Conservation (phyloP, 305 asterid species). For the Fraxinus ornus region DNA sequence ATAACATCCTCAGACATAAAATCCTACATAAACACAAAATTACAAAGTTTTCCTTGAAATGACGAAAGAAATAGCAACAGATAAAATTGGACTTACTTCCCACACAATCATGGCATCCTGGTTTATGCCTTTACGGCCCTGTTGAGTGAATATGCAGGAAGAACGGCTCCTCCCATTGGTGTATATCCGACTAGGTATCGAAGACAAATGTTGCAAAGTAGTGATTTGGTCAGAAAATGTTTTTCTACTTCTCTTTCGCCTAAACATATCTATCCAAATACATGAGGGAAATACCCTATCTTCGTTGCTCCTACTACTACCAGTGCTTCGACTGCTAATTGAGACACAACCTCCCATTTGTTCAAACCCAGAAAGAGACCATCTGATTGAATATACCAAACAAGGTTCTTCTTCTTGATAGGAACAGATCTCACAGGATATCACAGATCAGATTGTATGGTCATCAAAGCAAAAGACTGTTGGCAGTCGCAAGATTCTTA, state of each 20-base stretch:
- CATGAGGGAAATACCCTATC: slow-evolving; percentile 60
- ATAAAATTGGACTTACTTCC: slow-evolving; percentile 63
- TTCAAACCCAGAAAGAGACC: slow-evolving; percentile 48
- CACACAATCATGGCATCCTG: slow-evolving; percentile 99
- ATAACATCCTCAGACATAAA: slow-evolving; percentile 78
- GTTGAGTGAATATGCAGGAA: slow-evolving; percentile 96
- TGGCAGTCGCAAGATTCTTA: slow-evolving; percentile 35
- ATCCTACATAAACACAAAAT: slow-evolving; percentile 47
- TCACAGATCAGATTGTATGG: slow-evolving; percentile 27
- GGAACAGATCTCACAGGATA: slow-evolving; percentile 31
- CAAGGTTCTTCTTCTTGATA: slow-evolving; percentile 27
- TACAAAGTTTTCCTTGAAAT: slow-evolving; percentile 3
- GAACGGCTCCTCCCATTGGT: slow-evolving; percentile 69
- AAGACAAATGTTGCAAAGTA: slow-evolving; percentile 61
- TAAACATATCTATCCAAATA: slow-evolving; percentile 53
- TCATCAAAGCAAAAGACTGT: slow-evolving; percentile 23
- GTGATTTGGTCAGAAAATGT: slow-evolving; percentile 61
- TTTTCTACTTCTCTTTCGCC: slow-evolving; percentile 57
- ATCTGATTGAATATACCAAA: slow-evolving; percentile 34
- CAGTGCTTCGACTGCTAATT: slow-evolving; percentile 60
- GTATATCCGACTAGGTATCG: slow-evolving; percentile 74
- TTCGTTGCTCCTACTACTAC: slow-evolving; percentile 72
- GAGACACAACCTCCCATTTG: slow-evolving; percentile 93
- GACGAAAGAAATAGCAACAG: neutral
- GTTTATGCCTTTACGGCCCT: slow-evolving; percentile 95